Conservation (phyloP, 805 yeast genomes). For the Wickerhamiella domercqiae region DNA sequence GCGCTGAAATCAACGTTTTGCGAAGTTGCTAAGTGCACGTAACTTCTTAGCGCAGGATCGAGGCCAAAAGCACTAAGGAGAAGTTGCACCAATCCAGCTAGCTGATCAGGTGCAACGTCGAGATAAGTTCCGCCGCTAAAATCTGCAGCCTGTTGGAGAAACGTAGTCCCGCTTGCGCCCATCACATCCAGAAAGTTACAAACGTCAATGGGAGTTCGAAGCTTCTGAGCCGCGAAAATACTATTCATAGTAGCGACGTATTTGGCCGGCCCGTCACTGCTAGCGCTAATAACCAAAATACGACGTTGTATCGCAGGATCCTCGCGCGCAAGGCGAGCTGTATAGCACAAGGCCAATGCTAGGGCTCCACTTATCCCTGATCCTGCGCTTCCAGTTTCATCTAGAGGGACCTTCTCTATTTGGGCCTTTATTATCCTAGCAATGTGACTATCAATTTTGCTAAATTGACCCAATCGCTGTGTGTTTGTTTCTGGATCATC, state of each 20-base stretch:
- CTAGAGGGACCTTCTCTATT: slow-evolving; percentile 30
- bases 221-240: slow-evolving; percentile 88
- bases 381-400: slow-evolving; percentile 29
- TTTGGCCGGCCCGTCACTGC: slow-evolving; percentile 61
- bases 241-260: slow-evolving; percentile 91
- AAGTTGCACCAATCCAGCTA: slow-evolving; percentile 64
- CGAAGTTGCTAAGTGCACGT: slow-evolving; percentile 66
- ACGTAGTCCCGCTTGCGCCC: slow-evolving; percentile 50
- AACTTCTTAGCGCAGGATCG: slow-evolving; percentile 69
- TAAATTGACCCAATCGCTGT: slow-evolving; percentile 80
- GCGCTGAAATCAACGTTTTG: slow-evolving; percentile 86
- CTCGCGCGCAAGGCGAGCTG: slow-evolving; percentile 38
- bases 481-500: slow-evolving; percentile 26
- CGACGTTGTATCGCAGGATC: slow-evolving; percentile 36
- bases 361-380: slow-evolving; percentile 46
- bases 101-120: slow-evolving; percentile 41
- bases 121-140: slow-evolving; percentile 86
- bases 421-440: slow-evolving; percentile 40
- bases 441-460: slow-evolving; percentile 60
- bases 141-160: slow-evolving; percentile 89
- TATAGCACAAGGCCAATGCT: slow-evolving; percentile 67
- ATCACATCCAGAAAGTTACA: too few relatives aligned
- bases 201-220: slow-evolving; percentile 71
- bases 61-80: slow-evolving; percentile 67
- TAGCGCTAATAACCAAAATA: slow-evolving; percentile 44